Conservation (phyloP, 2,329 filamentous ascomycete genomes). For the Verticillium nubilum region DNA sequence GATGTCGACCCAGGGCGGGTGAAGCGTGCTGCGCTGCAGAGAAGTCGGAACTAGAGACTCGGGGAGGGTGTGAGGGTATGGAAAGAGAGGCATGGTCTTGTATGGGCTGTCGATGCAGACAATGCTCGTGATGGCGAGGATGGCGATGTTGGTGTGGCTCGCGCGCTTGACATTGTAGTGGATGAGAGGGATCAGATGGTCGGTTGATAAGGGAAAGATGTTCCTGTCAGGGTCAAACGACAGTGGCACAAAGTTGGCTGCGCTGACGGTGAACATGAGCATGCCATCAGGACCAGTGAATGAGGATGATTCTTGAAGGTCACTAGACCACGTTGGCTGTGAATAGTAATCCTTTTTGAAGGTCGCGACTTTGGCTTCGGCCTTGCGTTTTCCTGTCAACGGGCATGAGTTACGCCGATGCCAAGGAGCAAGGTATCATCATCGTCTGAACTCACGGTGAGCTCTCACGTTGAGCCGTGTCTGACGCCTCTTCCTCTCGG, state of each 20-base stretch:
- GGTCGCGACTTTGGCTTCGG: neutral
- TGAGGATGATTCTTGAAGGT: neutral
- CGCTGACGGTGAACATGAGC: neutral
- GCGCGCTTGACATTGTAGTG: slow-evolving; percentile 32
- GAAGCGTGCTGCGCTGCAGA: slow-evolving; percentile 9
- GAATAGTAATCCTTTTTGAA: neutral
- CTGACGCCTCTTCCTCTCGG: slow-evolving; percentile 25
- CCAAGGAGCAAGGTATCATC: fast-evolving
- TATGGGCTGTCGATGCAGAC: slow-evolving; percentile 9
- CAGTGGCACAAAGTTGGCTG: neutral
- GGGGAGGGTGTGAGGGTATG: slow-evolving; percentile 9
- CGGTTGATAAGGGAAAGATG: slow-evolving; percentile 16
- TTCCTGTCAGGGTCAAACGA: neutral
- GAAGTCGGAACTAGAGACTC: slow-evolving; percentile 16
- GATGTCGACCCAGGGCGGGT: neutral
- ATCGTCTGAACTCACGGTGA: slow-evolving; percentile 19
- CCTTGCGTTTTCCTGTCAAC: slow-evolving; percentile 8
- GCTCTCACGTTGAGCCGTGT: slow-evolving; percentile 29
- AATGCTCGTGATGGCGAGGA: slow-evolving; percentile 19
- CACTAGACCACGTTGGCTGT: neutral
- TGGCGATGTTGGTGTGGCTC: slow-evolving; percentile 22
- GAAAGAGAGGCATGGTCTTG: slow-evolving; percentile 14
- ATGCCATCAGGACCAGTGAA: neutral
- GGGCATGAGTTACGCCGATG: neutral
- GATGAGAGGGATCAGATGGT: slow-evolving; percentile 27